phyloP scores from a whole-genome alignment of 768 basidiomycete species.

The Trametes sanguinea region DNA sequence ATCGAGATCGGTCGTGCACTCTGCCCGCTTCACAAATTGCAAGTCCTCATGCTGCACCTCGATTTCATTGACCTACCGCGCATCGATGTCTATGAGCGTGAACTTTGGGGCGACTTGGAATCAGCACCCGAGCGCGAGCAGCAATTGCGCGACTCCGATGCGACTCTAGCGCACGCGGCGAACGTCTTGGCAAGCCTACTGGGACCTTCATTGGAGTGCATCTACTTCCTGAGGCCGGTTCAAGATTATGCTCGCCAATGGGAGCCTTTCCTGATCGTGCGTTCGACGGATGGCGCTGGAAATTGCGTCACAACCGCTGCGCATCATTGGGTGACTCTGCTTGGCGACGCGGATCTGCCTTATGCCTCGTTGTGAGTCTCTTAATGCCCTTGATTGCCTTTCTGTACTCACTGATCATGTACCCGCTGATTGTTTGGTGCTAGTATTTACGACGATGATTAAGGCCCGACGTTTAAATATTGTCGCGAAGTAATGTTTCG shows the following conservation, averaged over 20 bases:
- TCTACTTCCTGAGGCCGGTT: neutral
- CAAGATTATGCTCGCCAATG: neutral
- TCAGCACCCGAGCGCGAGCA: neutral
- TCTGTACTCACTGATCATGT: no score
- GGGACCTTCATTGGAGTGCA: neutral
- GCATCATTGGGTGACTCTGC: no score
- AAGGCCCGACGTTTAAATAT: no score
- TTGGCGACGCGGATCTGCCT: no score
- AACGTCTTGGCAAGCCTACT: neutral
- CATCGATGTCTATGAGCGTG: neutral
- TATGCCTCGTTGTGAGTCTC: no score
- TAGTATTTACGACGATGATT: no score
- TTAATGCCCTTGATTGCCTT: no score
- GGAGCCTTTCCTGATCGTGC: neutral
- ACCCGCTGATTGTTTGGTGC: no score
- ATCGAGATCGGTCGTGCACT: neutral
- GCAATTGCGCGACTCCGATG: neutral
- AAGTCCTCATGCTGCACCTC: neutral
- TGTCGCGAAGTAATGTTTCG: no score
- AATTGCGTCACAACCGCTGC: no score
- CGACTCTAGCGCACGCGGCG: neutral
- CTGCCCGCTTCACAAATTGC: neutral
- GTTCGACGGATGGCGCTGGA: neutral
- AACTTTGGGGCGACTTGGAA: neutral
- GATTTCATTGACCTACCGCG: neutral